Base-by-base conservation (phyloP, 306 rosid species). In the Chamaecrista fasciculata region DNA sequence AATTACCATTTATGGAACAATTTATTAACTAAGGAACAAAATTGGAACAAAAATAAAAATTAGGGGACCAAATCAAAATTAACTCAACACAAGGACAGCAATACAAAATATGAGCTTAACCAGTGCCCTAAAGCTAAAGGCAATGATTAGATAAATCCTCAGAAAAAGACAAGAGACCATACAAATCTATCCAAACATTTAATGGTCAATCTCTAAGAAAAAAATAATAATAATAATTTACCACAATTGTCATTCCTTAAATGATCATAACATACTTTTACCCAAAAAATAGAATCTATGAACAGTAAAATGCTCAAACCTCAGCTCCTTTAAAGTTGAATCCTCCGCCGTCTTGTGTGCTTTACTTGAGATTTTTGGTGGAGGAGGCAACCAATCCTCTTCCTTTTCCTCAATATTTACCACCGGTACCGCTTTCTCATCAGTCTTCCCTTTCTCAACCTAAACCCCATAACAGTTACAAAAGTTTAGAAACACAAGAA, bases 371-470 rank as follows among this genome's bases (percentile, higher is more conserved):
- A 78, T 77, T 84, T 85, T 86, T 1, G 99, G 99, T 11, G 97
- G 97, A 79, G 97, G 87, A 62, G 75, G 86, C n/a, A 94, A 73
- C 99, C 99, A 94, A 70, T 94, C 99, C 69, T 91, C 96, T 6
- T 85, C 88, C 33, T 71, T 63, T 40, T 88, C 86, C 18, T 85
- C 96, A 80, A 77, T 23, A 59, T 82, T 86, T 58, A 82, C 82
- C 18, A 78, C 73, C 4, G 23, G 11, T 26, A 64, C 67, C 11
- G 29, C 57, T 19, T 82, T 72, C 37, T 11, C 77, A 36, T 69
- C 23, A 8, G 52, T 66, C 61, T 60, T 78, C 53, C 19, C 79
- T 53, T 73, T 68, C 59, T 73, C 77, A 67, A 77, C 81, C 91
- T 88, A 72, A 81, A 50, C 59, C 60, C 75, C 67, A 56, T 37